Base-by-base conservation (phyloP, 1,284 basidiomycete genomes). In the Stygiomarasmius scandens region DNA sequence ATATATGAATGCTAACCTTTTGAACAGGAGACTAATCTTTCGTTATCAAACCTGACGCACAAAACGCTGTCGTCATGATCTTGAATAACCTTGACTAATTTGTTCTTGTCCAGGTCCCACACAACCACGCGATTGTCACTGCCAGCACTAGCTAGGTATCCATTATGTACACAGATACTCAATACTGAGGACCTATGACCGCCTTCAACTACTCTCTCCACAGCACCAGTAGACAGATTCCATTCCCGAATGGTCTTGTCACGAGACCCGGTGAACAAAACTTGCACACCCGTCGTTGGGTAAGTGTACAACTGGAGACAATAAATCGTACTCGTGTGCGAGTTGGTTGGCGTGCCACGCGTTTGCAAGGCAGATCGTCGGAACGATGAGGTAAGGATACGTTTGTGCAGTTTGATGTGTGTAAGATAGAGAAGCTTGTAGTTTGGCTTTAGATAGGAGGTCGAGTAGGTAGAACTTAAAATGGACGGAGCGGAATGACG, bases 41-140 rank as follows among this genome's bases (percentile, higher is more conserved):
- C 74, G 36, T 82, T 77, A 66, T 93, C 86, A 59, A 90, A 86
- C 49, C 92, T 80, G 19, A 95, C 90, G 64, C 91, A 93, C 44
- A 95, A 78, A 12, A 95, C 91, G 65, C 90, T 92, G 66, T 93
- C 90, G 50, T 80, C 76, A 69, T 94, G 93, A 62, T 92, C 90
- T 55, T 74, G 72, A 22, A 93, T 77, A 10, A 82, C 71, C 64
- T 80, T 84, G 29, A 85, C 77, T 16, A 80, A 67, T 56, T 66
- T 70, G 66, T 82, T 82, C 65, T 72, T 75, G 44, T 77, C 81
- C 56, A 94, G 68, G 67, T 93, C 84, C 91, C 92, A 95, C 11
- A 93, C 70, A 38, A 82, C 88, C 10, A 94, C 86, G 49, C 77
- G 78, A 27, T 84, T 77, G 68, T 95, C 92, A 66, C 89, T 91